Evolutionary conservation across 2,329 filamentous ascomycete genomes (phyloP).

Genomic region (Aspergillus novofumigatus): DNA sequence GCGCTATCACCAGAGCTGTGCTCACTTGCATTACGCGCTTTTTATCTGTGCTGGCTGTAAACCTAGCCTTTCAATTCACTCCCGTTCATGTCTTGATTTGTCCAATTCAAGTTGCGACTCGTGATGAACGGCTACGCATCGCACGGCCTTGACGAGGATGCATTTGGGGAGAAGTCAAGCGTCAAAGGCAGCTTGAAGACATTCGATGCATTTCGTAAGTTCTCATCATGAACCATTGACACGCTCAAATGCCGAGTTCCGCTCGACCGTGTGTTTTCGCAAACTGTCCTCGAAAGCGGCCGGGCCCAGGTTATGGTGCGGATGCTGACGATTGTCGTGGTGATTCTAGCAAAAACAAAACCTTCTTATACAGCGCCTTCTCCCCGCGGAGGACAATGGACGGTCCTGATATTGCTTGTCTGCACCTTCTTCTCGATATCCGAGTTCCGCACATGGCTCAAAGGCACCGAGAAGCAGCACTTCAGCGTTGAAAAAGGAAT

Average conservation of each 20-base stretch:
- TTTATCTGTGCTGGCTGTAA: neutral
- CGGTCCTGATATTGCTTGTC: constrained; percentile 71
- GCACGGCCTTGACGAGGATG: constrained; percentile 68
- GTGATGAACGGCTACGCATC: constrained; percentile 76
- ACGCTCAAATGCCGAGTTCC: no score
- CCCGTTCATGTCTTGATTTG: constrained; percentile 25
- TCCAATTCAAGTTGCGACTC: constrained; percentile 17
- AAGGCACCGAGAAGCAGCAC: constrained; percentile 76
- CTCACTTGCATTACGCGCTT: neutral
- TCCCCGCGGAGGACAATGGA: constrained; percentile 88
- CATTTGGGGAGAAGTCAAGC: constrained; percentile 69
- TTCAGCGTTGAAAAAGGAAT: constrained; percentile 94
- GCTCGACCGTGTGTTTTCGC: neutral
- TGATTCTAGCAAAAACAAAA: constrained; percentile 78
- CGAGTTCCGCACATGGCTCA: constrained; percentile 79
- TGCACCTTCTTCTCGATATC: constrained; percentile 71
- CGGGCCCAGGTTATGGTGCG: neutral
- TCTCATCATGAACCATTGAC: neutral
- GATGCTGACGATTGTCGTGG: constrained; percentile 2
- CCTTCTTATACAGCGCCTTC: constrained; percentile 84
- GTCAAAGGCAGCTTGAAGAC: constrained; percentile 61
- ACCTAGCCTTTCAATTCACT: constrained; percentile 3
- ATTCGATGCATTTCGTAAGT: constrained; percentile 95
- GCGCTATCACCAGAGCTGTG: neutral
- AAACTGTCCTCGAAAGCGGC: neutral